Percentiles rank a stretch among this genome's conserved stretches.
Evolutionary conservation across 2,329 filamentous ascomycete species (phyloP).

Genomic region (Diplocarpon rosae): DNA sequence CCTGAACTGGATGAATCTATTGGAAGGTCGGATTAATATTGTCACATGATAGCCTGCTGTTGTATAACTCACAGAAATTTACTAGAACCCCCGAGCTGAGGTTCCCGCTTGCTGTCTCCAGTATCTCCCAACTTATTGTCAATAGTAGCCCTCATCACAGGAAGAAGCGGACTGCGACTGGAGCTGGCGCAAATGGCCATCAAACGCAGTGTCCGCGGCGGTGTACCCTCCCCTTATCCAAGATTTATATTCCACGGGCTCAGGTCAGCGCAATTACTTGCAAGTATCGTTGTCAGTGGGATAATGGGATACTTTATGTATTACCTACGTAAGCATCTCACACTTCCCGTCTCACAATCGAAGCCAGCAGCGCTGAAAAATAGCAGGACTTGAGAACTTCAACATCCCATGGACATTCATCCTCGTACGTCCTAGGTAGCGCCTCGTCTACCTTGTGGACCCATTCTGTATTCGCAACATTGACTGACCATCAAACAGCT

Average conservation of each 20-base stretch:
- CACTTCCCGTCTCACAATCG: neutral
- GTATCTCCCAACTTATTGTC: no score
- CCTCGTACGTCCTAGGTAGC: constrained; percentile 9
- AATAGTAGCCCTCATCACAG: no score
- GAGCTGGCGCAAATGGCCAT: constrained; percentile 10
- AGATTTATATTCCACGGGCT: constrained; percentile 22
- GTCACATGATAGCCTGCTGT: no score
- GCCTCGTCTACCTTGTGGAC: neutral
- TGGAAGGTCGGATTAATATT: no score
- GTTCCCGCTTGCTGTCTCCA: no score
- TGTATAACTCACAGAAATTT: no score
- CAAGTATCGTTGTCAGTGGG: neutral
- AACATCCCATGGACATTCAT: constrained; percentile 25
- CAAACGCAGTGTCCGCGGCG: constrained; percentile 21
- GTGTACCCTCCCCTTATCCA: constrained; percentile 23
- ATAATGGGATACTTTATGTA: no score
- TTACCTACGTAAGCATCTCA: constrained; percentile 13
- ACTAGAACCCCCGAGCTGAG: no score
- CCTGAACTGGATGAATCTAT: no score
- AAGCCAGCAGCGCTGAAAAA: neutral
- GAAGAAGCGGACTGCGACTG: no score
- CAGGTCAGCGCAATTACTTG: constrained; percentile 18
- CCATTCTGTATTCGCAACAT: neutral
- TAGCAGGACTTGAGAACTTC: constrained; percentile 14
- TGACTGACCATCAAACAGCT: constrained; percentile 11